These are phyloP conservation scores for Pueraria montana DNA, from an alignment of 306 rosid species.

Conservation along the genomic window DNA sequence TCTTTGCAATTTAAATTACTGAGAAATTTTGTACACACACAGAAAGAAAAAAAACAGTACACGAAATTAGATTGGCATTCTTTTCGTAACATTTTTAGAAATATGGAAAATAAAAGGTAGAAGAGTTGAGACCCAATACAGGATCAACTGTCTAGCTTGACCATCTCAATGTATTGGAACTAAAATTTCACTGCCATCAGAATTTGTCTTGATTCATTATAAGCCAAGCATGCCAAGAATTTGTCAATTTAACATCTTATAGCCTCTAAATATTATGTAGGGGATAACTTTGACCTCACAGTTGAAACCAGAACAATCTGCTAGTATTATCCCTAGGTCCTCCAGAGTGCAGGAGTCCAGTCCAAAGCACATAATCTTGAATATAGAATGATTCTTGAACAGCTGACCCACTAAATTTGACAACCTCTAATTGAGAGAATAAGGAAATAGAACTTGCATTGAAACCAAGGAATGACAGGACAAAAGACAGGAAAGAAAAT, in stretches of 20 bases:
- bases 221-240: constrained; percentile 12
- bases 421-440: not conserved
- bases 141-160: not conserved
- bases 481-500: not conserved
- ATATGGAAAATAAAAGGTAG: constrained; percentile 5
- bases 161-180: constrained; percentile 8
- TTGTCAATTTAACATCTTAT: constrained; percentile 26
- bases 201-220: constrained; percentile 5
- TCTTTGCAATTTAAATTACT: constrained; percentile 5
- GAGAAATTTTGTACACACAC: not conserved
- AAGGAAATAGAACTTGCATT: constrained; percentile 1
- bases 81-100: not conserved
- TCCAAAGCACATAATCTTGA: constrained; percentile 17
- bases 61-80: not conserved
- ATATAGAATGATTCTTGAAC: constrained; percentile 6
- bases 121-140: not conserved
- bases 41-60: not conserved
- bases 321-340: constrained; percentile 13
- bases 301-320: not conserved
- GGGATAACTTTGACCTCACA: constrained; percentile 13
- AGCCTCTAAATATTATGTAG: constrained; percentile 5
- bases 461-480: constrained; percentile 17
- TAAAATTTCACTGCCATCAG: constrained; percentile 5
- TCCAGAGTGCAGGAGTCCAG: constrained; percentile 36
- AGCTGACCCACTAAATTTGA: not conserved